Percentiles rank a stretch among this genome's conserved stretches.
phyloP scores from a whole-genome alignment of 192 early-diverging fungal species.

The Dissophora globulifera region DNA sequence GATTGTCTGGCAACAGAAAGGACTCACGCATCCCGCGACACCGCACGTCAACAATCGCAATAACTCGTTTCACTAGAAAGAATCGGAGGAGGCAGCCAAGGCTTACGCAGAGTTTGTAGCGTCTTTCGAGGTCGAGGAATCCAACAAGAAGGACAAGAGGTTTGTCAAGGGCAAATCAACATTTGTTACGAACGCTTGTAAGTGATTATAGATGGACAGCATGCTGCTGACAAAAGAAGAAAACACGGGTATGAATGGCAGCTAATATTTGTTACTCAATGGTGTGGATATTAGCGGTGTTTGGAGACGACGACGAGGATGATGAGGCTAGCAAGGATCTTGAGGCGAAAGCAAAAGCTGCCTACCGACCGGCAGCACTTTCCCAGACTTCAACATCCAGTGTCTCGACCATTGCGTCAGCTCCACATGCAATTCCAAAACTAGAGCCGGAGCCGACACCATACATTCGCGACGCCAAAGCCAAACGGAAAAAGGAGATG shows the following conservation, averaged over 20 bases:
- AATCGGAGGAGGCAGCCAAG: constrained; percentile 80
- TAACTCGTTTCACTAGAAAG: constrained; percentile 61
- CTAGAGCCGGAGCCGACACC: constrained; percentile 48
- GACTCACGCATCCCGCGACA: constrained; percentile 41
- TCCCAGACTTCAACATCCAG: constrained; percentile 16
- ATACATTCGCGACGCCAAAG: constrained; percentile 54
- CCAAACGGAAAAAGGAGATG: constrained; percentile 79
- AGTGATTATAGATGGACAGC: constrained; percentile 3
- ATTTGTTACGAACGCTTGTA: constrained; percentile 54
- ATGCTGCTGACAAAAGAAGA: background rate
- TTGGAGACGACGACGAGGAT: constrained; percentile 57
- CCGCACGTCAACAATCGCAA: constrained; percentile 1
- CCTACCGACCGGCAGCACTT: constrained; percentile 50
- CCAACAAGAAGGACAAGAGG: constrained; percentile 47
- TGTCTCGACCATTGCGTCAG: background rate
- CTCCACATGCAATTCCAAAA: constrained; percentile 39
- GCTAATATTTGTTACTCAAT: no score
- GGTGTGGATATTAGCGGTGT: constrained; percentile 33
- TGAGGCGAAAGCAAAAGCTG: constrained; percentile 37
- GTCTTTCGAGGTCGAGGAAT: constrained; percentile 74
- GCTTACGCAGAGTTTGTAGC: constrained; percentile 85
- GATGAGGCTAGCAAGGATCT: constrained; percentile 34
- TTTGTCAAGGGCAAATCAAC: constrained; percentile 65
- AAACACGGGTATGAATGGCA: background rate
- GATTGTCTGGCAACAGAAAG: constrained; percentile 6